A percentile compares a stretch with the other conserved stretches of the same genome.
Conservation (phyloP, 78 protist species). For the Carpediemonas membranifera region DNA sequence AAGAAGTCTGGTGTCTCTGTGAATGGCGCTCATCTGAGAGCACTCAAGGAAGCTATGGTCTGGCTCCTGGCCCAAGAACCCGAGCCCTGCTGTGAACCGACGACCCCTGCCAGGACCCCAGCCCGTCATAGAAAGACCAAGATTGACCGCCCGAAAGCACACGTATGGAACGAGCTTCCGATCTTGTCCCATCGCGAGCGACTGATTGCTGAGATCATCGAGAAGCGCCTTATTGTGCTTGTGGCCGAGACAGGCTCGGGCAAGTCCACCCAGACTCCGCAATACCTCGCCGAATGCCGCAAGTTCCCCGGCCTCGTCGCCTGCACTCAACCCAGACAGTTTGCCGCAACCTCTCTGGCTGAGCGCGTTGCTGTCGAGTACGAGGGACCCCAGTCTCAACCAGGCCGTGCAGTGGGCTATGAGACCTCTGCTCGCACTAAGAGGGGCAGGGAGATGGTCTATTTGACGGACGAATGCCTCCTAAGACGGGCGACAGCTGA, state of each 20-base stretch:
- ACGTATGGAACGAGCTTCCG: not conserved
- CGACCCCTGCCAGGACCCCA: no score
- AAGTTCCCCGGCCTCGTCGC: slow-evolving; percentile 40
- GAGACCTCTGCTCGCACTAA: slow-evolving; percentile 26
- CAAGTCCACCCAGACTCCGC: slow-evolving; percentile 94
- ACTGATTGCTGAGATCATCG: not conserved
- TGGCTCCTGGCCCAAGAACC: no score
- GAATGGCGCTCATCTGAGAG: no score
- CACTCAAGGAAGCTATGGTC: no score
- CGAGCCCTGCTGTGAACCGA: no score
- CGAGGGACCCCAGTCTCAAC: slow-evolving; percentile 27
- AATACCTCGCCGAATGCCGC: slow-evolving; percentile 79
- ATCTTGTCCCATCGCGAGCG: not conserved
- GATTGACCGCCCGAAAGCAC: no score
- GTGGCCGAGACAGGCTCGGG: slow-evolving; percentile 66
- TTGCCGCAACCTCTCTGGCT: slow-evolving; percentile 1
- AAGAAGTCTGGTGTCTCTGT: no score
- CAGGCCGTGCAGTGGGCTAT: slow-evolving; percentile 55
- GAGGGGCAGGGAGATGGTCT: slow-evolving; percentile 46
- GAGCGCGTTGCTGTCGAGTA: slow-evolving; percentile 21
- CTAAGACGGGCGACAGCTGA: slow-evolving; percentile 68
- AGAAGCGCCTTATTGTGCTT: not conserved
- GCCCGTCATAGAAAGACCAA: no score
- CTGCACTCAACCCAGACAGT: slow-evolving; percentile 4
- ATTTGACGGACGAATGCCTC: slow-evolving; percentile 86